Base-by-base conservation (phyloP, 179 eudicot species). In the Camellia oleifera region DNA sequence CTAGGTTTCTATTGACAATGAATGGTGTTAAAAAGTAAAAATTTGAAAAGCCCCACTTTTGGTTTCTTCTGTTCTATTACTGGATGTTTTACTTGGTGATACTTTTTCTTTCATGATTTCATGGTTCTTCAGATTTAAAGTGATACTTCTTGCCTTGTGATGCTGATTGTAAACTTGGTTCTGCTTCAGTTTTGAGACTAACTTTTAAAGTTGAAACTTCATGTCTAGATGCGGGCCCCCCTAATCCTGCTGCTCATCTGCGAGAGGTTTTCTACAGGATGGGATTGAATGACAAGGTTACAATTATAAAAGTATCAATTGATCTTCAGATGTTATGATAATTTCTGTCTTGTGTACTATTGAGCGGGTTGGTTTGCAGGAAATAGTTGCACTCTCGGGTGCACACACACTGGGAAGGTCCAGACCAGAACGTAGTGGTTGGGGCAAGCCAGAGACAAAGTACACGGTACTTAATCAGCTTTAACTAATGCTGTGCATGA, bases 401-500 rank as follows among this genome's bases (percentile, higher is more conserved):
- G 99, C 95, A 11, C 99, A 95, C 79, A 95, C 98, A 42, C 86
- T 95, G 80, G 99, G 99, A 71, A 91, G 99, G 86, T 91, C 99
- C 23, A 90, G 97, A 84, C 99, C 99, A 68, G 99, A 95, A 75
- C 99, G 99, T 72, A 95, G 99, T 86, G 99, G 99, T 77, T 95
- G 99, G 99, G 99, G 99, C 81, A 95, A 95, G 90, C 95, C 94
- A 56, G 95, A 92, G 88, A 95, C 99, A 8, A 92, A 91, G 81
- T 95, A 95, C 83, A 95, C 99, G 92, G 99, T 95, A 92, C 56
- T 42, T 77, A n/a, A 66, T 26, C 58, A 72, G 17, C 12, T 81
- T 66, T 60, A 46, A 13, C 65, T 68, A 60, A 20, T 46, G 50
- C 8, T 15, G 13, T 53, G 40, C 32, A 15, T 48, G 53, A 42